A percentile compares a stretch with the other conserved stretches of the same genome.
Evolutionary conservation across 768 basidiomycete genomes (phyloP).

Genomic region (Russula sp.): DNA sequence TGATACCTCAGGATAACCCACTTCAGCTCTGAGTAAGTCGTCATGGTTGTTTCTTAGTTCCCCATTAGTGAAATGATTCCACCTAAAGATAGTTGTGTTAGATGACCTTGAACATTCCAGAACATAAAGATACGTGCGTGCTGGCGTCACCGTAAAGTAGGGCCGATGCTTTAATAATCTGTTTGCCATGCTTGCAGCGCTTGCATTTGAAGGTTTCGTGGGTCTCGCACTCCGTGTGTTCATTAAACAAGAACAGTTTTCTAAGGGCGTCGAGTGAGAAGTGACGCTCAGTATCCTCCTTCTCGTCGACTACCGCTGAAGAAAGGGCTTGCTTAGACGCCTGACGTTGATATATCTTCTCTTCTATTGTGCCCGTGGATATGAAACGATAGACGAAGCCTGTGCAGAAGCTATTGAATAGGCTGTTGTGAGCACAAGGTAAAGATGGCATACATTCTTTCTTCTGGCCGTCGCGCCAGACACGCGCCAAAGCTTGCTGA

Average conservation of each 20-base stretch:
- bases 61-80: slow-evolving; percentile 93
- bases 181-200: slow-evolving; percentile 80
- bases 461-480: slow-evolving; percentile 99
- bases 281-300: slow-evolving; percentile 91
- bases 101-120: not conserved
- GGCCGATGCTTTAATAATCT: slow-evolving; percentile 74
- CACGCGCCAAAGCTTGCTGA: slow-evolving; percentile 95
- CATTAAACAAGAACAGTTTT: slow-evolving; percentile 88
- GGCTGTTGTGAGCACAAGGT: not conserved
- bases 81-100: slow-evolving; percentile 41
- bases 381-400: slow-evolving; percentile 99
- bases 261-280: slow-evolving; percentile 86
- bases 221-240: slow-evolving; percentile 81
- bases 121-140: slow-evolving; percentile 57
- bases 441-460: slow-evolving; percentile 74
- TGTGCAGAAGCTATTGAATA: slow-evolving; percentile 26
- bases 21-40: slow-evolving; percentile 87
- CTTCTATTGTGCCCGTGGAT: slow-evolving; percentile 94
- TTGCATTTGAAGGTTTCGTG: slow-evolving; percentile 99
- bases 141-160: slow-evolving; percentile 94
- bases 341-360: slow-evolving; percentile 98
- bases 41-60: slow-evolving; percentile 92
- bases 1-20: slow-evolving; percentile 75
- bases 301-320: slow-evolving; percentile 96
- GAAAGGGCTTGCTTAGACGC: slow-evolving; percentile 94